Base-by-base conservation (phyloP, 1,284 basidiomycete species). In the Calocybe gambosa region DNA sequence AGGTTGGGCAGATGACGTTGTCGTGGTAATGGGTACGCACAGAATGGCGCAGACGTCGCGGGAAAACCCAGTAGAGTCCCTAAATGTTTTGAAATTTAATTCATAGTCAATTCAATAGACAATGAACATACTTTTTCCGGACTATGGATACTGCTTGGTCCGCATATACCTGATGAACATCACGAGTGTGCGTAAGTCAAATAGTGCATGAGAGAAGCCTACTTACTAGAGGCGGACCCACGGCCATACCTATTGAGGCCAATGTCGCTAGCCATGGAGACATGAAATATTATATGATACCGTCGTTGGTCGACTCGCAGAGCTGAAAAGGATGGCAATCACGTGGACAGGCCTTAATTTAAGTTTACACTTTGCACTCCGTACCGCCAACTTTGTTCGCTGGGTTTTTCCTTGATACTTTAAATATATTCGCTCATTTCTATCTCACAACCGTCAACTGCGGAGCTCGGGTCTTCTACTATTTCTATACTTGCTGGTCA, bases 51-150 rank as follows among this genome's bases (percentile, higher is more conserved):
- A 89, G 47, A 89, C 80, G 61, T 91, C 89, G 56, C 78, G 74
- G 46, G 88, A 90, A 63, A 93, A 93, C 1, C 90, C 90, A 38
- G 84, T 85, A 1, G 89, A 77, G 58, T 90, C 85, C 64, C 89
- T 91, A 16, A 3, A 50, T 20, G 6, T 31, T 41, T 50, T 47
- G 34, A 26, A 21, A 23, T 43, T 53, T 23, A 63, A 55, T 40
- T 44, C 52, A 26, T 26, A 29, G 42, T 26, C 38, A 40, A 35
- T 33, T 48, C 18, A 39, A 20, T 20, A 26, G 23, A 3, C 20
- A 39, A 45, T 47, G 55, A 43, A 33, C 50, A 39, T 49, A 77
- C 85, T 78, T 82, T 68, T 85, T 87, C 44, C 74, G 77, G 45
- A 88, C 64, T 41, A 88, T 88, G 16, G 83, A 88, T 44, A 70